Evolutionary conservation across 495 filamentous ascomycete genomes (phyloP).

Genomic region (Neurospora sp.): DNA sequence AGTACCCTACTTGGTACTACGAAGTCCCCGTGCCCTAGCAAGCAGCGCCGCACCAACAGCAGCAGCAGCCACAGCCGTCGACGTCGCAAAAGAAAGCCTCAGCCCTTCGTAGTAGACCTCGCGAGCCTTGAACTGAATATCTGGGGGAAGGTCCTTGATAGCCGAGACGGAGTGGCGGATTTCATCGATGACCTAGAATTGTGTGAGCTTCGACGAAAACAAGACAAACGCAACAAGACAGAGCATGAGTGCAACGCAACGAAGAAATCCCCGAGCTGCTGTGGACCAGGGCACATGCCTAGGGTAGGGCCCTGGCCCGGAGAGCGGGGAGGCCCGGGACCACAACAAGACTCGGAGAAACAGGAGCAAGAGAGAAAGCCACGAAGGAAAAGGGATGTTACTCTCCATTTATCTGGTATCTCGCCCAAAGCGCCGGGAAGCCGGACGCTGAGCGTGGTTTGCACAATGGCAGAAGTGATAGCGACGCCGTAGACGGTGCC

Average conservation of each 20-base stretch:
- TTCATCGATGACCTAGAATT: constrained; percentile 43
- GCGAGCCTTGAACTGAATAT: constrained; percentile 49
- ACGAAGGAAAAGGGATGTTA: constrained; percentile 33
- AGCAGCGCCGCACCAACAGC: constrained; percentile 43
- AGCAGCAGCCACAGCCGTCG: constrained; percentile 39
- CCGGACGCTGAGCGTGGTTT: constrained; percentile 50
- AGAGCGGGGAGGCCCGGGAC: background rate
- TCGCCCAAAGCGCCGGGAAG: constrained; percentile 48
- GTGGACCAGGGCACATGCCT: background rate
- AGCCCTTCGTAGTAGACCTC: constrained; percentile 52
- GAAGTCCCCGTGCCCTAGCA: constrained; percentile 37
- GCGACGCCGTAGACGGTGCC: constrained; percentile 57
- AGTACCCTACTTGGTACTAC: constrained; percentile 18
- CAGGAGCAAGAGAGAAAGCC: background rate
- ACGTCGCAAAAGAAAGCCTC: constrained; percentile 43
- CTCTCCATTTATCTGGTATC: constrained; percentile 58
- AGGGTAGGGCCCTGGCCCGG: background rate
- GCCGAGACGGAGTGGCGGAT: constrained; percentile 53
- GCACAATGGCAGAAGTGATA: constrained; percentile 51
- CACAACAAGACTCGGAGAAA: background rate
- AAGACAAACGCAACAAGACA: background rate
- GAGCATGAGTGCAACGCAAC: background rate
- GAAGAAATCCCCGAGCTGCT: background rate
- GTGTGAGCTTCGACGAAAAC: background rate
- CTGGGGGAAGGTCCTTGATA: constrained; percentile 42